phyloP scores from a whole-genome alignment of 2,329 filamentous ascomycete genomes.

The Colletotrichum spinosum region DNA sequence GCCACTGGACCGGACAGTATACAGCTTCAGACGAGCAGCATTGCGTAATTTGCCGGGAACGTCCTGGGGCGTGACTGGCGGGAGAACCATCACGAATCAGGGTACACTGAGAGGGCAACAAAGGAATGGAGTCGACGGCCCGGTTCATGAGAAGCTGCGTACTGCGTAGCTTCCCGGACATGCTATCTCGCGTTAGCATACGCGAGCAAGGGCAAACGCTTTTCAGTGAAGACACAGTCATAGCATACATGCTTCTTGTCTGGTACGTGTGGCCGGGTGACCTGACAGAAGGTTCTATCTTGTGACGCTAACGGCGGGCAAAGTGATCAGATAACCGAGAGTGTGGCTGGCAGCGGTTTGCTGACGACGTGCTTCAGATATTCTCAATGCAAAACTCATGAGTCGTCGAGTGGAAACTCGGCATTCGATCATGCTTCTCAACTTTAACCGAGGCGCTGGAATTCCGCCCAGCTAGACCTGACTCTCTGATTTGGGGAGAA shows the following conservation, averaged over 20 bases:
- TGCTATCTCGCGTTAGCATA: no score
- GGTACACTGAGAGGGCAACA: slow-evolving; percentile 1
- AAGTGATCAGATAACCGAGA: no score
- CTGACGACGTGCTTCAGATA: slow-evolving; percentile 1
- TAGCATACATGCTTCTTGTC: background rate
- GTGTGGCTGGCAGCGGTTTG: slow-evolving; percentile 1
- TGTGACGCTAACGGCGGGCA: slow-evolving; percentile 6
- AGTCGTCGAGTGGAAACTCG: background rate
- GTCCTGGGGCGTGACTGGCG: slow-evolving; percentile 13
- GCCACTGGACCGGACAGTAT: background rate
- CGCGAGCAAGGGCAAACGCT: no score
- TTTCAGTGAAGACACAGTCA: no score
- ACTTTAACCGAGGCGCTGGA: slow-evolving; percentile 10
- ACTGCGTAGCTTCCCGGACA: no score
- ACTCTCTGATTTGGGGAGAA: background rate
- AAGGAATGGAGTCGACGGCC: slow-evolving; percentile 10
- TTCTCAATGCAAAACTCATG: background rate
- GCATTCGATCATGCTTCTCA: no score
- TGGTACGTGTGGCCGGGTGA: slow-evolving; percentile 17
- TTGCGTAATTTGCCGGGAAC: slow-evolving; percentile 5
- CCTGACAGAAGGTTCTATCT: slow-evolving; percentile 1
- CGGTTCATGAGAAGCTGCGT: background rate
- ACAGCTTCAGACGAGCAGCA: background rate
- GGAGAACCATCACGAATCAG: slow-evolving; percentile 27
- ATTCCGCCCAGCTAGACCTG: slow-evolving; percentile 9